These are phyloP conservation scores for Kazachstania psychrophila DNA, from an alignment of 805 yeast species.

Conservation along the genomic window DNA sequence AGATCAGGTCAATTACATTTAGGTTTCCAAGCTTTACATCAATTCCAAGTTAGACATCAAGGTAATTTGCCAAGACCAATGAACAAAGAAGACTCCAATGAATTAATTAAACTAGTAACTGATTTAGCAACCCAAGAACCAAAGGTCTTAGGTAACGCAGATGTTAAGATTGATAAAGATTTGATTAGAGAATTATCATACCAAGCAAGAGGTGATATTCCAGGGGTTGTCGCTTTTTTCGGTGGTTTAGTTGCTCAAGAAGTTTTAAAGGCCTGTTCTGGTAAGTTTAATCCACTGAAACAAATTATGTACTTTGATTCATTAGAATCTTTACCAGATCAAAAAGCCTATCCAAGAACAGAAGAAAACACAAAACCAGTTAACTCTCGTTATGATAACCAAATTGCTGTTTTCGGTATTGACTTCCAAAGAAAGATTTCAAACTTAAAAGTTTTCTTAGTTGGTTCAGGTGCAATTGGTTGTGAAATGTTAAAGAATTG, in stretches of 20 bases:
- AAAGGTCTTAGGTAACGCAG: constrained; percentile 48
- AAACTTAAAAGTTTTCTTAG: constrained; percentile 77
- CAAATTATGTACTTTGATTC: constrained; percentile 94
- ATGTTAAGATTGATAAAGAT: constrained; percentile 47
- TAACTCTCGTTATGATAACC: constrained; percentile 84
- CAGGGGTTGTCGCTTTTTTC: constrained; percentile 77
- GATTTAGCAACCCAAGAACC: constrained; percentile 48
- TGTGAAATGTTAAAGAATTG: constrained; percentile 97
- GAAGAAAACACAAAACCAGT: constrained; percentile 66
- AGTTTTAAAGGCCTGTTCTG: constrained; percentile 88
- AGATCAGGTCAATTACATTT: constrained; percentile 84
- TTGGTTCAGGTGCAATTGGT: constrained; percentile 98
- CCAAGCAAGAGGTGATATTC: constrained; percentile 87
- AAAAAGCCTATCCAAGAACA: constrained; percentile 48
- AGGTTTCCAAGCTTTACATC: constrained; percentile 83
- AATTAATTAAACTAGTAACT: constrained; percentile 49
- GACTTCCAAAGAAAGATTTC: constrained; percentile 64
- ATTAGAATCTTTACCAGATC: constrained; percentile 74
- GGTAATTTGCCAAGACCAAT: constrained; percentile 70
- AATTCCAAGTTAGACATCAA: constrained; percentile 53
- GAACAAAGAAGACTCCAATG: constrained; percentile 63
- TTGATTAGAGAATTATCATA: constrained; percentile 63
- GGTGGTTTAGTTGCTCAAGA: constrained; percentile 97
- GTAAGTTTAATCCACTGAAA: constrained; percentile 87
- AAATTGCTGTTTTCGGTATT: constrained; percentile 87